Percentiles rank a stretch among this genome's conserved stretches.
phyloP scores from a whole-genome alignment of 805 yeast genomes.

The Pichia ethanolica region DNA sequence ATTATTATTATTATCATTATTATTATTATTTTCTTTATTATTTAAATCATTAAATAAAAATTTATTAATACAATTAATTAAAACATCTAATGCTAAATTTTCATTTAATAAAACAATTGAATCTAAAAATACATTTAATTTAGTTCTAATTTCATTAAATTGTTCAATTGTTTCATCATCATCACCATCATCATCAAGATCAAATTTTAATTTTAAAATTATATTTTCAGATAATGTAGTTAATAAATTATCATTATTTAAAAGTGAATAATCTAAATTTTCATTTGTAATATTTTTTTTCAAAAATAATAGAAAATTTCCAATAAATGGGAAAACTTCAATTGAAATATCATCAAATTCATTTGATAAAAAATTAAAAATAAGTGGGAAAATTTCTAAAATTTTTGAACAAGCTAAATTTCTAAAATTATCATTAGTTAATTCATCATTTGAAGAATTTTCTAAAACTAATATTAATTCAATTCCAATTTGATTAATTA shows the following conservation, averaged over 20 bases:
- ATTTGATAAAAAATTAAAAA: conserved; percentile 63
- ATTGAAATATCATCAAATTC: conserved; percentile 84
- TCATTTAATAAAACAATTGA: conserved; percentile 48
- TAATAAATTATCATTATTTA: conserved; percentile 42
- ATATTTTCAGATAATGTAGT: conserved; percentile 59
- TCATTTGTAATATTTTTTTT: conserved; percentile 44
- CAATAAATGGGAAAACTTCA: conserved; percentile 76
- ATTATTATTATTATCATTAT: background rate
- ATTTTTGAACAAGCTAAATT: conserved; percentile 38
- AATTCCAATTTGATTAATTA: conserved; percentile 63
- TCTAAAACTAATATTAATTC: conserved; percentile 71
- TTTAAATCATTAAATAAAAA: conserved; percentile 20
- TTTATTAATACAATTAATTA: conserved; percentile 42
- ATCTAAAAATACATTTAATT: conserved; percentile 76
- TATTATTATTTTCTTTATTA: conserved; percentile 1
- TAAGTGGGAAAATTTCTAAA: conserved; percentile 60
- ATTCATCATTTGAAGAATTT: conserved; percentile 30
- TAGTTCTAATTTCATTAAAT: conserved; percentile 70
- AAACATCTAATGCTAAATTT: conserved; percentile 28
- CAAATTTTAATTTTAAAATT: conserved; percentile 72
- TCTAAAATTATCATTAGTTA: conserved; percentile 33
- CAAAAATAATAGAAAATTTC: conserved; percentile 62
- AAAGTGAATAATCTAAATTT: conserved; percentile 22
- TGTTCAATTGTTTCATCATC: conserved; percentile 71
- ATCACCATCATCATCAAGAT: conserved; percentile 48